Conservation (phyloP, 2,329 filamentous ascomycete genomes). For the Colletotrichum limetticola region DNA sequence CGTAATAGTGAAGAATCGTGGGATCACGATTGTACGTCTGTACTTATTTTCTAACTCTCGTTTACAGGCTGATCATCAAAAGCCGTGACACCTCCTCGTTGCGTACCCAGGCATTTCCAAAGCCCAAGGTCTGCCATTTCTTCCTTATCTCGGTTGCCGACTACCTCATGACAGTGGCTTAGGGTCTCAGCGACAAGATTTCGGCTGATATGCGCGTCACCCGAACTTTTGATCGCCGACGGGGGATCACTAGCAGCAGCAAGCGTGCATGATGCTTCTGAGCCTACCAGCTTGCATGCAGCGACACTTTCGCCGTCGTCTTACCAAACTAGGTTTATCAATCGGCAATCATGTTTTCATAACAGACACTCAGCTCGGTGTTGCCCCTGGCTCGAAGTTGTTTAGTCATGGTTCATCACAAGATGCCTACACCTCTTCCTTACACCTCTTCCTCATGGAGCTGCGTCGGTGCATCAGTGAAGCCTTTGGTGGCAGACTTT, state of each 20-base stretch:
- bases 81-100: not conserved
- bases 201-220: not conserved
- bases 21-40: no score
- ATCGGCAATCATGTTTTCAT: not conserved
- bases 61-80: no score
- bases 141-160: not conserved
- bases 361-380: no score
- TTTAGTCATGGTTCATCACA: not conserved
- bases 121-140: not conserved
- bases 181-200: not conserved
- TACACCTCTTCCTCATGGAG: not conserved
- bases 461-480: no score
- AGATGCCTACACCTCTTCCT: not conserved
- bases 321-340: no score
- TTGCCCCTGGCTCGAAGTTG: not conserved
- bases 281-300: not conserved
- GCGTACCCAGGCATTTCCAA: not conserved
- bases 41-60: no score
- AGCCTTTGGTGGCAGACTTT: no score
- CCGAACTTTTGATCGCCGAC: not conserved
- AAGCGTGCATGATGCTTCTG: not conserved
- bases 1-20: no score
- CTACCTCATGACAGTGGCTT: not conserved
- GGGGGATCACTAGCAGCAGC: no score
- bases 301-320: no score